These are phyloP conservation scores for Plasmodium malariae DNA, from an alignment of 169 alveolate species.

Conservation along the genomic window DNA sequence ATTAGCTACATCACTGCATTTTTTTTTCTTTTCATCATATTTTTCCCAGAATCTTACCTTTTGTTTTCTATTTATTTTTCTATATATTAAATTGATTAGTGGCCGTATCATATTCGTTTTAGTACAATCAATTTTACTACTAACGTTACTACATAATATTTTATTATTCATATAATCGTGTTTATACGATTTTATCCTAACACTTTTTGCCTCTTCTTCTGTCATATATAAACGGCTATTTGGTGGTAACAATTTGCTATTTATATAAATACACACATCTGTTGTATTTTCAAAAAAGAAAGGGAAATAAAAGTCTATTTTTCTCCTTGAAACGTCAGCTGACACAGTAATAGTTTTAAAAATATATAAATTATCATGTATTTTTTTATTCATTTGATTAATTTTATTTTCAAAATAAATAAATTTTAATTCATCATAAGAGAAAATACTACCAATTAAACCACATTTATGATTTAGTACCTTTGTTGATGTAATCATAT, in stretches of 20 bases:
- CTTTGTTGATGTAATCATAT: conserved; percentile 66
- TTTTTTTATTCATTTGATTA: conserved; percentile 58
- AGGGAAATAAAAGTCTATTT: conserved; percentile 80
- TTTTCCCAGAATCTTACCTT: conserved; percentile 73
- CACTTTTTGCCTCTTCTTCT: conserved; percentile 81
- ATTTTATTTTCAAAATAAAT: conserved; percentile 75
- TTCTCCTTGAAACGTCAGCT: conserved; percentile 82
- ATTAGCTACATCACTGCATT: conserved; percentile 14
- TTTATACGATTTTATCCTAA: conserved; percentile 77
- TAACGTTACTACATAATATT: conserved; percentile 79
- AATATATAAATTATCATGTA: conserved; percentile 49
- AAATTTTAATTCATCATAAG: conserved; percentile 77
- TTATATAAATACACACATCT: conserved; percentile 78
- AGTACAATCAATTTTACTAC: conserved; percentile 80
- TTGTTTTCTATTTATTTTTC: conserved; percentile 58
- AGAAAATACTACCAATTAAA: conserved; percentile 73
- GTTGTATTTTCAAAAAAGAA: conserved; percentile 83
- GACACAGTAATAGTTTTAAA: conserved; percentile 79
- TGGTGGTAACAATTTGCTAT: conserved; percentile 80
- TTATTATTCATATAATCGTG: conserved; percentile 77
- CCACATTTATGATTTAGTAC: conserved; percentile 78
- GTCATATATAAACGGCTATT: conserved; percentile 82
- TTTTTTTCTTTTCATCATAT: conserved; percentile 52
- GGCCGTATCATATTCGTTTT: conserved; percentile 79
- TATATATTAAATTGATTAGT: conserved; percentile 56